phyloP scores from a whole-genome alignment of 306 rosid species.

The Vicia villosa region DNA sequence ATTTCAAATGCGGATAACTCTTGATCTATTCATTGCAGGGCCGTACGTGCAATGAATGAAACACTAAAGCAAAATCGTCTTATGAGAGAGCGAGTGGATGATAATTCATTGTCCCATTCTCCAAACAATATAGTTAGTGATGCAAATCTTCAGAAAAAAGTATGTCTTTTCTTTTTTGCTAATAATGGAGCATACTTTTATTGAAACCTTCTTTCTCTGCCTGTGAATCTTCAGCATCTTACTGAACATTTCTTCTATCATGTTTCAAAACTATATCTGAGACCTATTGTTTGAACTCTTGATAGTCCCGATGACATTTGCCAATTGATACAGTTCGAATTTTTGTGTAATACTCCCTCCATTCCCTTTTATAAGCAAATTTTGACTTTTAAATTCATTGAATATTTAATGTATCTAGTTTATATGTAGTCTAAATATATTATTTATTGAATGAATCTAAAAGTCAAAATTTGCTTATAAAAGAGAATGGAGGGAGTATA shows the following conservation, averaged over 20 bases:
- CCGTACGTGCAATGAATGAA: conserved; percentile 97
- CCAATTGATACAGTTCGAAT: neutral
- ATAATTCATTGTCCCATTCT: conserved; percentile 58
- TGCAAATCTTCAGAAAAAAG: conserved; percentile 46
- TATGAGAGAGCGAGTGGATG: conserved; percentile 68
- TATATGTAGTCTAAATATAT: no score
- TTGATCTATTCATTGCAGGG: conserved; percentile 57
- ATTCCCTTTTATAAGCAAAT: no score
- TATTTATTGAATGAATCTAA: no score
- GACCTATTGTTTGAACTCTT: conserved; percentile 20
- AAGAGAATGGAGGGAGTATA: no score
- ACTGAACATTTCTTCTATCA: conserved; percentile 3
- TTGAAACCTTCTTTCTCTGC: conserved; percentile 23
- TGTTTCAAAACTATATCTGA: neutral
- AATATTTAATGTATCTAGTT: no score
- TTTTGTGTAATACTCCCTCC: neutral
- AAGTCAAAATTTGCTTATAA: no score
- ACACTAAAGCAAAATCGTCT: conserved; percentile 95
- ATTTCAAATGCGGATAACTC: conserved; percentile 36
- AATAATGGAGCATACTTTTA: conserved; percentile 32
- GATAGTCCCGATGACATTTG: conserved; percentile 18
- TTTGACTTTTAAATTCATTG: no score
- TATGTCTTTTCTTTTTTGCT: conserved; percentile 42
- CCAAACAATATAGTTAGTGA: conserved; percentile 44
- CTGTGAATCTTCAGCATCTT: conserved; percentile 8